Percentiles rank a stretch among this genome's conserved stretches.
Conservation (phyloP, 2,329 filamentous ascomycete species). For the Xylaria sp. region DNA sequence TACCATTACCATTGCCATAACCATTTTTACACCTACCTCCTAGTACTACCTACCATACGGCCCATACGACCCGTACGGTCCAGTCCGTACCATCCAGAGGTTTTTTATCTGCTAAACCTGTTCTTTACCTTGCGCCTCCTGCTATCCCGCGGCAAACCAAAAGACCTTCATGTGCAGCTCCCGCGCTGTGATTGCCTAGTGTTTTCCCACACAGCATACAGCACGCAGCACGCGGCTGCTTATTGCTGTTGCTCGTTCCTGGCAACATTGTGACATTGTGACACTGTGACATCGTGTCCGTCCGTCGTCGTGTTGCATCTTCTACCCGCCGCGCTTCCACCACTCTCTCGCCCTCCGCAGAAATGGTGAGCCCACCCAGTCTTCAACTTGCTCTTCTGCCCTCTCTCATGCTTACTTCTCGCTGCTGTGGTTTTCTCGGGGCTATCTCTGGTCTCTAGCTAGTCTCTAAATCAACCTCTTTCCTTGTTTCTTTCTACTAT, state of each 20-base stretch:
- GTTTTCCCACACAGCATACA: neutral
- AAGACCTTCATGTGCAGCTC: conserved; percentile 8
- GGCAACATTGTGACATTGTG: neutral
- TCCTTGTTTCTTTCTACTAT: conserved; percentile 6
- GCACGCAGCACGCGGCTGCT: conserved; percentile 14
- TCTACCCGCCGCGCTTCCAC: conserved; percentile 8
- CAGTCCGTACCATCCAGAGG: conserved; percentile 15
- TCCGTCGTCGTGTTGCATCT: conserved; percentile 4
- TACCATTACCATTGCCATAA: too few species aligned
- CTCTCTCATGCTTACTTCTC: conserved; percentile 15
- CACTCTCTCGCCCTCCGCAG: conserved; percentile 24
- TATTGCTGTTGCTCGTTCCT: neutral
- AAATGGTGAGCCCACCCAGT: conserved; percentile 39
- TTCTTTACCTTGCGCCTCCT: neutral
- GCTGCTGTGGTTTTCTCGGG: conserved; percentile 20
- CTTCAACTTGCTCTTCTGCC: conserved; percentile 18
- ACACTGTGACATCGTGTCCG: neutral
- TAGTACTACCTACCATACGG: too few species aligned
- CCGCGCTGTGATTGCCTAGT: conserved; percentile 6
- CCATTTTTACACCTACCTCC: too few species aligned
- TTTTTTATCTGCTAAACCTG: conserved; percentile 5
- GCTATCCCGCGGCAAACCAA: neutral
- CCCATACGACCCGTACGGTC: too few species aligned
- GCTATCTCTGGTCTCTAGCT: conserved; percentile 12
- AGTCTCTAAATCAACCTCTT: conserved; percentile 7